Evolutionary conservation across 2,329 filamentous ascomycete species (phyloP).

Genomic region (Cladophialophora psammophila): DNA sequence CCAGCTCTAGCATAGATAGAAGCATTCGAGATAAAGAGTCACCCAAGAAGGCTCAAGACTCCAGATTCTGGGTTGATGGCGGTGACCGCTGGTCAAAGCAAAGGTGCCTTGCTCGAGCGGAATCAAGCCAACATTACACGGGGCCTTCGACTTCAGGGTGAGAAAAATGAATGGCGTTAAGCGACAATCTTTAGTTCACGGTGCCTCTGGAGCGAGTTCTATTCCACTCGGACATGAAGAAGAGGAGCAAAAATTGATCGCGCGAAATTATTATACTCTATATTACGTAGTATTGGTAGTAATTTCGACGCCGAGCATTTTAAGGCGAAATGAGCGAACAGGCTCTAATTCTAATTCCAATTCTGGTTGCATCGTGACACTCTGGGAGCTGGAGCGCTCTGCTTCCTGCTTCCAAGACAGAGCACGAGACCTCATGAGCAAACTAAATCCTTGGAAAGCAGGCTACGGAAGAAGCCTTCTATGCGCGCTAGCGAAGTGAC

Average conservation of each 20-base stretch:
- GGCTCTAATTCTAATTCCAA: background rate
- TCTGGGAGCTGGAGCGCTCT: background rate
- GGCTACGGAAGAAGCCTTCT: too few species aligned
- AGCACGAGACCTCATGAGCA: too few species aligned
- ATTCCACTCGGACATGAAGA: background rate
- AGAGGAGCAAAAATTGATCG: background rate
- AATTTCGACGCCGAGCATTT: background rate
- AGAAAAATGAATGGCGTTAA: background rate
- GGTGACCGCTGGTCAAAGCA: background rate
- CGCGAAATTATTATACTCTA: background rate
- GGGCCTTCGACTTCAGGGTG: background rate
- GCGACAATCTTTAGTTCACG: background rate
- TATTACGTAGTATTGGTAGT: background rate
- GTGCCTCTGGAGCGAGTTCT: background rate
- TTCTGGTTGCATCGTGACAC: background rate
- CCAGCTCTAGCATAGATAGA: conserved; percentile 73
- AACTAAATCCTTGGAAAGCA: too few species aligned
- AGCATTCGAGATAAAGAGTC: conserved; percentile 45
- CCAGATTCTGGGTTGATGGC: background rate
- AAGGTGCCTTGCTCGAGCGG: background rate
- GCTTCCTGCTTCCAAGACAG: too few species aligned
- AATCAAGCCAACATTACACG: background rate
- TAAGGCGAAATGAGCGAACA: background rate
- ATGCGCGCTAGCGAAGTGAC: too few species aligned
- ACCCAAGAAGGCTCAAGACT: background rate